A percentile compares a stretch with the other conserved stretches of the same genome.
These are phyloP conservation scores for Fusarium sp. DNA, from an alignment of 2,329 filamentous ascomycete genomes.

Conservation along the genomic window DNA sequence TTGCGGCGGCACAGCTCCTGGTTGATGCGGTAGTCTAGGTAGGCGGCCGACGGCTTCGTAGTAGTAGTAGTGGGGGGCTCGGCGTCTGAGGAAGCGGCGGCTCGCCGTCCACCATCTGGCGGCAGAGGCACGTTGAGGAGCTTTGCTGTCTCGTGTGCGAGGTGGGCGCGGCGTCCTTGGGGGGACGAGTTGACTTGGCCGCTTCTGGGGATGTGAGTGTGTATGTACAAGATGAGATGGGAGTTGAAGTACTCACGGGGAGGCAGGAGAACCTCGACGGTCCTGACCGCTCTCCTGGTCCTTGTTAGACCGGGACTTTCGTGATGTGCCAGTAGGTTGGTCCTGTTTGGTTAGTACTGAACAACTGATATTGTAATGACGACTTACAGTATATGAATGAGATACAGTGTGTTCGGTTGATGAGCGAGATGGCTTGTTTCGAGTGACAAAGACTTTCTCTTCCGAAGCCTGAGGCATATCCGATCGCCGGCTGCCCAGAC, in stretches of 20 bases:
- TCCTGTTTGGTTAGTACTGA: slow-evolving; percentile 5
- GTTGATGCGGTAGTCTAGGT: slow-evolving; percentile 26
- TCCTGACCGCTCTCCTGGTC: slow-evolving; percentile 40
- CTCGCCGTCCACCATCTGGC: slow-evolving; percentile 24
- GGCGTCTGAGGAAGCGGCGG: slow-evolving; percentile 37
- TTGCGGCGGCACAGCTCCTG: slow-evolving; percentile 26
- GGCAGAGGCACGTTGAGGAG: slow-evolving; percentile 36
- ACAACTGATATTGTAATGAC: not conserved
- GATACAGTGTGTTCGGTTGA: slow-evolving; percentile 22
- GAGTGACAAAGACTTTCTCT: slow-evolving; percentile 37
- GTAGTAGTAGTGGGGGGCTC: slow-evolving; percentile 42
- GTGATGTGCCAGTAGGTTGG: slow-evolving; percentile 18
- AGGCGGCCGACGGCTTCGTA: slow-evolving; percentile 40
- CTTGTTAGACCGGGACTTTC: slow-evolving; percentile 20
- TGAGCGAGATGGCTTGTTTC: slow-evolving; percentile 32
- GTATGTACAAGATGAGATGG: too few relatives aligned
- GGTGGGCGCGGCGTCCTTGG: slow-evolving; percentile 20
- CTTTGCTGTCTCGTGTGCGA: slow-evolving; percentile 18
- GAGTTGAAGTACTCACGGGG: slow-evolving; percentile 15
- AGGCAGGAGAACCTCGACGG: slow-evolving; percentile 38
- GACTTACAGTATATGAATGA: slow-evolving; percentile 16
- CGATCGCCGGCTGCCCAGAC: slow-evolving; percentile 39
- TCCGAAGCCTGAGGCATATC: slow-evolving; percentile 42
- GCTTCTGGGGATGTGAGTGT: slow-evolving; percentile 10
- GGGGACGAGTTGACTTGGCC: slow-evolving; percentile 26